phyloP scores from a whole-genome alignment of 83 land plant genomes.

The Isoetes engelmannii region DNA sequence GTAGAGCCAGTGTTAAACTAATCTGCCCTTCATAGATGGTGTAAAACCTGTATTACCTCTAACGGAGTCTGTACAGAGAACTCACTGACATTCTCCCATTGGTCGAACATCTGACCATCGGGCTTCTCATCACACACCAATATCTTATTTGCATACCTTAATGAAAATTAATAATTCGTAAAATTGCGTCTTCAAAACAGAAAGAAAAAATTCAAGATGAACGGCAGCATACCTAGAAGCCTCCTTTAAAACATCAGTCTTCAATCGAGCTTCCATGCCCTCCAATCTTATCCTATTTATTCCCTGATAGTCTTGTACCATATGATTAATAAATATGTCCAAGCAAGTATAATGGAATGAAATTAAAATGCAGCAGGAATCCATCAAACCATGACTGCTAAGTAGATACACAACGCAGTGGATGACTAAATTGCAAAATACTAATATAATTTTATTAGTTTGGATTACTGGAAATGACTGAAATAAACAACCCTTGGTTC shows the following conservation, averaged over 20 bases:
- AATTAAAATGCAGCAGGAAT: neutral
- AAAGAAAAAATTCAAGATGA: neutral
- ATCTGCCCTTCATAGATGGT: neutral
- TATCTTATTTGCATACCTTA: conserved; percentile 78
- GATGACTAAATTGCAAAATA: neutral
- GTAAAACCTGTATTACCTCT: conserved; percentile 42
- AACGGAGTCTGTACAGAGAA: conserved; percentile 81
- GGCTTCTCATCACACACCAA: conserved; percentile 96
- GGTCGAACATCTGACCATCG: conserved; percentile 98
- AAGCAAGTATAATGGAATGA: neutral
- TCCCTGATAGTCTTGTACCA: conserved; percentile 44
- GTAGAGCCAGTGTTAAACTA: neutral
- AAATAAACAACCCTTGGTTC: neutral
- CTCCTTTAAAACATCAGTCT: conserved; percentile 78
- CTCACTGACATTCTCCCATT: conserved; percentile 73
- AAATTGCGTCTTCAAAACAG: neutral
- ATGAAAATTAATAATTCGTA: conserved; percentile 2
- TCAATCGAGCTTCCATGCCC: conserved; percentile 90
- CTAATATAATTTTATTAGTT: neutral
- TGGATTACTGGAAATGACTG: neutral
- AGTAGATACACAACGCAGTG: neutral
- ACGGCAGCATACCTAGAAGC: conserved; percentile 56
- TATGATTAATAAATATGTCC: neutral
- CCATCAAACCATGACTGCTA: neutral
- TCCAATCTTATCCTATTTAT: conserved; percentile 89